These are phyloP conservation scores for Salix dunnii DNA, from an alignment of 345 rosid genomes.

Conservation along the genomic window DNA sequence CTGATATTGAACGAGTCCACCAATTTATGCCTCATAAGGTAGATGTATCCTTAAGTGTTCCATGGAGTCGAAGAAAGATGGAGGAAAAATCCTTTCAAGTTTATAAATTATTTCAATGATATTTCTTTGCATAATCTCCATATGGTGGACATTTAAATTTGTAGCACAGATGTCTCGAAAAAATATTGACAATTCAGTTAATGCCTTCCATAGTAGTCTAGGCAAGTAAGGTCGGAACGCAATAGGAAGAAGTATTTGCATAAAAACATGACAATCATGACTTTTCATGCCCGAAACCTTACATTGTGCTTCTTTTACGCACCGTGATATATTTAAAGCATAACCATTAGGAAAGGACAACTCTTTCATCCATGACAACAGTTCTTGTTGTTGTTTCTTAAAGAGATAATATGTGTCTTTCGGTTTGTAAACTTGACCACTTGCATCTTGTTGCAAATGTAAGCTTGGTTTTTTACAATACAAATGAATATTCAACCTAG, in stretches of 20 bases:
- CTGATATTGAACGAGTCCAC: too few species aligned
- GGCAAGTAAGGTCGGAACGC: neutral
- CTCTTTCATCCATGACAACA: neutral
- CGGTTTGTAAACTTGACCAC: neutral
- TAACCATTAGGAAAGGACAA: neutral
- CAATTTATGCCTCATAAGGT: too few species aligned
- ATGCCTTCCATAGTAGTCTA: neutral
- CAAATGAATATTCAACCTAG: neutral
- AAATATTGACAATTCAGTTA: neutral
- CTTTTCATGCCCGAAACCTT: neutral
- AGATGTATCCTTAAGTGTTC: too few species aligned
- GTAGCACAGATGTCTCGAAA: neutral
- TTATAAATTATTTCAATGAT: neutral
- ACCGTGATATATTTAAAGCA: neutral
- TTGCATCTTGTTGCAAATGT: too few species aligned
- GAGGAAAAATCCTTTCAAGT: too few species aligned
- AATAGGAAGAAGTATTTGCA: neutral
- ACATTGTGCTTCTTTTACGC: neutral
- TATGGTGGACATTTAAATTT: neutral
- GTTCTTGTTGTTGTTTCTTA: too few species aligned
- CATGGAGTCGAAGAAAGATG: too few species aligned
- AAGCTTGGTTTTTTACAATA: neutral
- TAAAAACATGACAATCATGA: neutral
- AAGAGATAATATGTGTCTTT: neutral
- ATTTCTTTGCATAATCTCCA: neutral